These are phyloP conservation scores for Candida dajiaensis DNA, from an alignment of 805 yeast species.

Conservation along the genomic window DNA sequence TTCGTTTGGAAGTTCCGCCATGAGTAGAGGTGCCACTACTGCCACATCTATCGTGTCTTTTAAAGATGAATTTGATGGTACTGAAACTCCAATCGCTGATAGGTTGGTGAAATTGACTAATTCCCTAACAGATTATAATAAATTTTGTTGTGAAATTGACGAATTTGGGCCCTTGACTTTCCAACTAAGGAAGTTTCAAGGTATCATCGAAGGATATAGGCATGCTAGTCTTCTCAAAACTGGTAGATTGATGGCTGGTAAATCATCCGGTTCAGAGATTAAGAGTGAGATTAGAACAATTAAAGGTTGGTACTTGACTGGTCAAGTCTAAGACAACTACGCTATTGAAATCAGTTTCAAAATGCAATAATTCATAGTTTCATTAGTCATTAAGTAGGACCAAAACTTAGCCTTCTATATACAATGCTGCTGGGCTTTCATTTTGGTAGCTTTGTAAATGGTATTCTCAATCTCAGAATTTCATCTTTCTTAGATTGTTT, in stretches of 20 bases:
- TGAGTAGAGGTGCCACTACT: constrained; percentile 10
- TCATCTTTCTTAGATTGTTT: constrained; percentile 7
- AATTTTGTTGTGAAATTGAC: constrained; percentile 11
- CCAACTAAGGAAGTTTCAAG: constrained; percentile 25
- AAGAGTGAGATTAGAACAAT: constrained; percentile 29
- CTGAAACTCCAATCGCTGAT: constrained; percentile 11
- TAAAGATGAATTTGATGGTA: constrained; percentile 6
- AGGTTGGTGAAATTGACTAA: constrained; percentile 26
- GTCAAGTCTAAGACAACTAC: constrained; percentile 23
- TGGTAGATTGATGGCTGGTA: constrained; percentile 18
- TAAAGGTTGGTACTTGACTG: constrained; percentile 36
- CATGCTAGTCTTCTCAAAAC: constrained; percentile 18
- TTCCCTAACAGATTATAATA: constrained; percentile 25
- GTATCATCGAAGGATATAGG: constrained; percentile 18
- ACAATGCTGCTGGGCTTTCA: background rate
- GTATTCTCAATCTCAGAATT: constrained; percentile 2
- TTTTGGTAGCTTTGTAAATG: background rate
- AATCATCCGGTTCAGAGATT: constrained; percentile 18
- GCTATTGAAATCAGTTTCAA: background rate
- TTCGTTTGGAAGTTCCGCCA: background rate
- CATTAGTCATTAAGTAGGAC: background rate
- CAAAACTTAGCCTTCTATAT: background rate
- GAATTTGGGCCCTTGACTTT: constrained; percentile 24
- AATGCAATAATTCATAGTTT: background rate
- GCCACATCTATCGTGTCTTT: constrained; percentile 13